Percentiles rank a stretch among this genome's conserved stretches.
phyloP scores from a whole-genome alignment of 2,329 filamentous ascomycete species.

The Ophiostoma piceae region DNA sequence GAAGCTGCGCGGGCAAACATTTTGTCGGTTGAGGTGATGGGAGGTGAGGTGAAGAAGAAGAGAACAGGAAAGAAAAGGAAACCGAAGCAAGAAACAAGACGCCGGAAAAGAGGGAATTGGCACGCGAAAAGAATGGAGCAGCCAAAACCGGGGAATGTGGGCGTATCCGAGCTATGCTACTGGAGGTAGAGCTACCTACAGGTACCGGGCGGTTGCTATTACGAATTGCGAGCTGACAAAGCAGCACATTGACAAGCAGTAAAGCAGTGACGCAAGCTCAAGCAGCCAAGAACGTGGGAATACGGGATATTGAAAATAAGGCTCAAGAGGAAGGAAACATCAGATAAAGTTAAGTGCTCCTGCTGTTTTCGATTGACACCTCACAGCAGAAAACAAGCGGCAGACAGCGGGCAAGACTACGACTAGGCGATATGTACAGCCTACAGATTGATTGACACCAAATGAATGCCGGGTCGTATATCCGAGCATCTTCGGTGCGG shows the following conservation, averaged over 20 bases:
- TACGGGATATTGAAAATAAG: neutral
- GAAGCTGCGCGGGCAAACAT: constrained; percentile 66
- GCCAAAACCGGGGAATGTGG: constrained; percentile 8
- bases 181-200: too few relatives aligned
- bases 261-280: neutral
- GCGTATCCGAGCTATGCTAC: neutral
- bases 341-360: neutral
- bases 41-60: neutral
- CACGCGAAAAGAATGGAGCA: constrained; percentile 10
- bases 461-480: neutral
- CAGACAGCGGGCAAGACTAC: neutral
- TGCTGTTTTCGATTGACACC: neutral
- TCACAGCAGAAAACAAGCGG: neutral
- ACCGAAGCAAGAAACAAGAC: neutral
- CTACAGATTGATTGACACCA: too few relatives aligned
- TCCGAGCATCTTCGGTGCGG: neutral
- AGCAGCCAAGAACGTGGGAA: neutral
- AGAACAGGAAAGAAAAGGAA: neutral
- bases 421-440: too few relatives aligned
- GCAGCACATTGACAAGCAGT: neutral
- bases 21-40: constrained; percentile 31
- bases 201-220: neutral
- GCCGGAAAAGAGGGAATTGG: constrained; percentile 13
- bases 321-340: neutral
- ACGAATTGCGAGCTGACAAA: neutral